Base-by-base conservation (phyloP, 805 yeast genomes). In the Vanderwaltozyma yarrowii region DNA sequence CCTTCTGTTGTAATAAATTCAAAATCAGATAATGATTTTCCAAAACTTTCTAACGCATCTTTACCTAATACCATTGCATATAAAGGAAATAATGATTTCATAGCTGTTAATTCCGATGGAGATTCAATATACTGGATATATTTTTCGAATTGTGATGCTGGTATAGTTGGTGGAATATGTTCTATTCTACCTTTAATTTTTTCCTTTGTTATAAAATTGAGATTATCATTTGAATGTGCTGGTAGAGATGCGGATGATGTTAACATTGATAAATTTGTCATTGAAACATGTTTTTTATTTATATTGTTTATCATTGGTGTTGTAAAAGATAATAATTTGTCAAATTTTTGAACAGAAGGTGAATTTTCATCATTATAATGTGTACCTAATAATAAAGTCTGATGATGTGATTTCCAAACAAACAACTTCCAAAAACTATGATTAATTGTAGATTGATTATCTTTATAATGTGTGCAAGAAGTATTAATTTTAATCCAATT, bases 401-500 rank as follows among this genome's bases (percentile, higher is more conserved):
- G 77, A 52, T 80, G 88, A 56, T 82, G 92, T 0, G 88, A 78
- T 19, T 70, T 71, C 94, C 94, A 82, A 1, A 76, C 77, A 56
- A 71, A 77, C 0, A 81, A 75, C 44, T 74, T 77, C 74, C 82
- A 75, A 38, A 78, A 69, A 35, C 80, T 62, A 51, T 78, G 81
- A 2, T 72, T 65, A 23, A 71, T 70, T 23, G 66, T 61, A 6
- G 23, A 9, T 6, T 21, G 6, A 7, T 9, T 9, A 9, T 21
- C 9, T 21, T 9, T 21, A 43, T 71, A 76, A 35, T 69, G 67
- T 47, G 79, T 63, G 52, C 69, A 64, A 32, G 68, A 68, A 11
- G 71, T 60, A 41, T 74, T 78, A 19, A 82, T 58, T 40, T 78
- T 62, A 0, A 80, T 71, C 88, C 89, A 80, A 45, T 70, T 71